phyloP scores from a whole-genome alignment of 2,329 filamentous ascomycete genomes.

The Macrophomina phaseolina region DNA sequence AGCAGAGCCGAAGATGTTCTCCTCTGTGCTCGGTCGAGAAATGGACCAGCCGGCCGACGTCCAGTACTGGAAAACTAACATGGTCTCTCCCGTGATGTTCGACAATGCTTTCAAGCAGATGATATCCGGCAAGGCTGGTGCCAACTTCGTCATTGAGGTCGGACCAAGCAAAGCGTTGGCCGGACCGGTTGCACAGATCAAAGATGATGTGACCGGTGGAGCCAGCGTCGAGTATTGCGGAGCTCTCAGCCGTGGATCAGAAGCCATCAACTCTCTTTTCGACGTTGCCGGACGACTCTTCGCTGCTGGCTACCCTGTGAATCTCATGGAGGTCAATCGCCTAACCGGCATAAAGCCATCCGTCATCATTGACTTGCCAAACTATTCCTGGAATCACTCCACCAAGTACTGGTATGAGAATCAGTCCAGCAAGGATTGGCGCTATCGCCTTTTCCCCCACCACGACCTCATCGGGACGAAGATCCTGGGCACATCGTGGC shows the following conservation, averaged over 20 bases:
- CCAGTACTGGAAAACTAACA: conserved; percentile 25
- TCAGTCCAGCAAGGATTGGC: conserved; percentile 32
- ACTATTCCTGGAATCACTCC: conserved; percentile 37
- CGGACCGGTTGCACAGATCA: conserved; percentile 30
- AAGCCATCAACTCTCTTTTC: neutral
- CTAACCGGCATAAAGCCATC: neutral
- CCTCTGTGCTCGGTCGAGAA: conserved; percentile 3
- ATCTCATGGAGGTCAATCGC: conserved; percentile 10
- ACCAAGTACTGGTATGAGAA: conserved; percentile 36
- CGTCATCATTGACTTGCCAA: conserved; percentile 35
- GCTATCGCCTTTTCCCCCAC: conserved; percentile 25
- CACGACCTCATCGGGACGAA: conserved; percentile 37
- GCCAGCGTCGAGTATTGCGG: conserved; percentile 26
- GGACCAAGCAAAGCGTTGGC: conserved; percentile 32
- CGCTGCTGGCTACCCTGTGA: neutral
- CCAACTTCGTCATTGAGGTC: conserved; percentile 32
- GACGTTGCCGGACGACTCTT: conserved; percentile 12
- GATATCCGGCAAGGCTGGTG: conserved; percentile 26
- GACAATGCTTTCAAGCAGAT: conserved; percentile 29
- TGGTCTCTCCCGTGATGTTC: conserved; percentile 27
- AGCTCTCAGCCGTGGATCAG: conserved; percentile 24
- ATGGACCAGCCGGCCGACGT: neutral
- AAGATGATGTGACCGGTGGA: neutral
- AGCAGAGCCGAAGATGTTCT: conserved; percentile 15
- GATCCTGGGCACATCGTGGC: conserved; percentile 37